phyloP scores from a whole-genome alignment of 177 flowering plant species.

The Telopea speciosissima region DNA sequence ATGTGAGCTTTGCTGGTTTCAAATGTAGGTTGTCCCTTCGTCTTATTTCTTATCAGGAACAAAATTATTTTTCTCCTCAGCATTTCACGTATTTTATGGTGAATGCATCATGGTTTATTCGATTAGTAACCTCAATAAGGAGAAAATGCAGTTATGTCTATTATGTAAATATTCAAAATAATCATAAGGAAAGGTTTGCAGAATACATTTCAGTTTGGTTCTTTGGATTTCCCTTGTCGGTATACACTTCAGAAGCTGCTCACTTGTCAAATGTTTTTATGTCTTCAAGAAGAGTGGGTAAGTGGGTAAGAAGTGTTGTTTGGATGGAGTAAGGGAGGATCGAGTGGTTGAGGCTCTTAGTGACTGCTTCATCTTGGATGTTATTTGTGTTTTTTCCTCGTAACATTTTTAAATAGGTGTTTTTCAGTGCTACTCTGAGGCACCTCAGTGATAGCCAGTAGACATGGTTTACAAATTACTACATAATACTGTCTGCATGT shows the following conservation, averaged over 20 bases:
- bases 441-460: not conserved
- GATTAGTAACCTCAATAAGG: not conserved
- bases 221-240: not conserved
- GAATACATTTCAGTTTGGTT: not conserved
- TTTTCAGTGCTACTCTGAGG: not conserved
- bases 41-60: too few species aligned
- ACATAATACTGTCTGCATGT: not conserved
- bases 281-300: not conserved
- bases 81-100: not conserved
- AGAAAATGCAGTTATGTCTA: not conserved
- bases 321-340: not conserved
- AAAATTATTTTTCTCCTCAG: not conserved
- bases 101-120: not conserved
- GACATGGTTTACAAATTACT: not conserved
- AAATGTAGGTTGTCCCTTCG: too few species aligned
- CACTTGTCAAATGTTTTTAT: not conserved
- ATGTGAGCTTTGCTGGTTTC: not conserved
- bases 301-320: not conserved
- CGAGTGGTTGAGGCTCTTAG: not conserved
- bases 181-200: not conserved
- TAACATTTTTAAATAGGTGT: not conserved
- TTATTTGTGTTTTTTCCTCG: not conserved
- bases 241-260: not conserved
- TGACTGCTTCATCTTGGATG: not conserved
- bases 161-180: not conserved